Conservation (phyloP, 108 stramenopile species). For the Schizochytrium sp. region DNA sequence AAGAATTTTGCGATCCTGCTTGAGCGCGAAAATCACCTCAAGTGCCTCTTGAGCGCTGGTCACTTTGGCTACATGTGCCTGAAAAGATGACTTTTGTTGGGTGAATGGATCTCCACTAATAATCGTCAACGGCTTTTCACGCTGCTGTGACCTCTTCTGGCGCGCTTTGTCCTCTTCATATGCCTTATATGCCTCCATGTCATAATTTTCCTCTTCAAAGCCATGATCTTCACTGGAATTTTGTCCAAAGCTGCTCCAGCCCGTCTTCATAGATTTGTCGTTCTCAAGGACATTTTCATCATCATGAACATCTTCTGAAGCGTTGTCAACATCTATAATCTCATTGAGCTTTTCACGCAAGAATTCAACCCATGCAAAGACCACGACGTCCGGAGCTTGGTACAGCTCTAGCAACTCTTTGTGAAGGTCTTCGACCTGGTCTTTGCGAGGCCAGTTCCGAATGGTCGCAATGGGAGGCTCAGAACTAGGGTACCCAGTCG, state of each 20-base stretch:
- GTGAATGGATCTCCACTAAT: slow-evolving; percentile 70
- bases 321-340: not conserved
- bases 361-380: slow-evolving; percentile 79
- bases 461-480: slow-evolving; percentile 67
- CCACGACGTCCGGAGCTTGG: slow-evolving; percentile 71
- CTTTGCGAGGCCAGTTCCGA: slow-evolving; percentile 68
- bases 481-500: slow-evolving; percentile 67
- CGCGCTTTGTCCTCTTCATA: slow-evolving; percentile 70
- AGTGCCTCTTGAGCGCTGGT: slow-evolving; percentile 78
- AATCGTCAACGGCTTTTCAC: slow-evolving; percentile 64
- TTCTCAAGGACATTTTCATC: not conserved
- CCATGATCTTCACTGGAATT: not conserved
- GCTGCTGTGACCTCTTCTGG: slow-evolving; percentile 66
- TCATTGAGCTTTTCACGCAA: slow-evolving; percentile 67
- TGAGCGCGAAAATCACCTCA: slow-evolving; percentile 74
- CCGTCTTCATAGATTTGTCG: not conserved
- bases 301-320: not conserved
- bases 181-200: slow-evolving; percentile 69
- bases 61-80: slow-evolving; percentile 79
- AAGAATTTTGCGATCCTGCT: slow-evolving; percentile 78
- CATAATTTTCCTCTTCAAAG: not conserved
- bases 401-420: slow-evolving; percentile 73
- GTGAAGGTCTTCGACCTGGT: slow-evolving; percentile 59
- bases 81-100: slow-evolving; percentile 76
- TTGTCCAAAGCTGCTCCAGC: not conserved